phyloP scores from a whole-genome alignment of 2,329 filamentous ascomycete genomes.

The Parascedosporium putredinis region DNA sequence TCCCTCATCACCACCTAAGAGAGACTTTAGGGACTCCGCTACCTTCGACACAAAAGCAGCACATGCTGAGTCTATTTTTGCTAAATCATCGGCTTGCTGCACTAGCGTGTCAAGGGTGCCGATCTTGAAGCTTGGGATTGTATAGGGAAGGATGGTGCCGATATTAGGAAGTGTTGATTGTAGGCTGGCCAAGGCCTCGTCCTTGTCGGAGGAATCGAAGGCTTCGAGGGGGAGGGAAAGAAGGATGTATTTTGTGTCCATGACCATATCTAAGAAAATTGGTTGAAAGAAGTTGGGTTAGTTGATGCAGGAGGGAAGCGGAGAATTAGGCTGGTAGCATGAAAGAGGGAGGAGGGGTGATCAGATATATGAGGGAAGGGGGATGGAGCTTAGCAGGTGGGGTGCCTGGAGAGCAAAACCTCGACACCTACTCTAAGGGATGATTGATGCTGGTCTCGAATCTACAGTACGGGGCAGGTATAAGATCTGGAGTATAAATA shows the following conservation, averaged over 20 bases:
- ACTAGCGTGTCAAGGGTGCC: slow-evolving; percentile 91
- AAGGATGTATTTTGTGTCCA: slow-evolving; percentile 65
- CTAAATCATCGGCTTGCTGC: slow-evolving; percentile 89
- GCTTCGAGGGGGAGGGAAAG: slow-evolving; percentile 84
- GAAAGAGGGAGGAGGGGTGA: background rate
- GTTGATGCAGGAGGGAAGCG: background rate
- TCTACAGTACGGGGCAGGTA: too few relatives aligned
- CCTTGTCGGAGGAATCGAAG: slow-evolving; percentile 66
- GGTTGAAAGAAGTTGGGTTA: background rate
- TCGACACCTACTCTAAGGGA: too few relatives aligned
- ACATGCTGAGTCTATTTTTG: slow-evolving; percentile 74
- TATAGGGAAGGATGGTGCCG: slow-evolving; percentile 65
- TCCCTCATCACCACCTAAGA: slow-evolving; percentile 76
- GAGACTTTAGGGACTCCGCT: slow-evolving; percentile 68
- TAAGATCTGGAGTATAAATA: too few relatives aligned
- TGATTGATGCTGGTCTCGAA: too few relatives aligned
- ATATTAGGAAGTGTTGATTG: slow-evolving; percentile 65
- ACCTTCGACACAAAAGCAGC: slow-evolving; percentile 80
- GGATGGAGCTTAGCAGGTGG: too few relatives aligned
- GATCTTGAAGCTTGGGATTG: slow-evolving; percentile 92
- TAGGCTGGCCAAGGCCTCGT: slow-evolving; percentile 71
- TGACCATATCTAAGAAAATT: slow-evolving; percentile 14
- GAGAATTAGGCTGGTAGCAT: background rate
- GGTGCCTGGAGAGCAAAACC: too few relatives aligned
- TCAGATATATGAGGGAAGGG: too few relatives aligned